Evolutionary conservation across 352 stramenopile genomes (phyloP).

Genomic region (Pythium chondricola): DNA sequence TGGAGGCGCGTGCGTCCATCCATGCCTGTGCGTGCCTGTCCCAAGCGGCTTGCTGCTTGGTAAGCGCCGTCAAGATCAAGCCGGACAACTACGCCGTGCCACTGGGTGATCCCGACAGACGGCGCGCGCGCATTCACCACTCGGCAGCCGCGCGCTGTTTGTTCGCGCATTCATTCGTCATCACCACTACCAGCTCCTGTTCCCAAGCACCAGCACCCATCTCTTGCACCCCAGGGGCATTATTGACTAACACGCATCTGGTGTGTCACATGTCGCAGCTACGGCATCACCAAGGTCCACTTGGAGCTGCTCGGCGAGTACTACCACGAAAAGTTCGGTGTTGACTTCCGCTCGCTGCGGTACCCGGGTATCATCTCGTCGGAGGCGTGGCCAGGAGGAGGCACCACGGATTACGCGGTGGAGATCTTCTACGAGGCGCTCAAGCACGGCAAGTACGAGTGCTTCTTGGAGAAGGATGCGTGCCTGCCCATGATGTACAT

Average conservation of each 20-base stretch:
- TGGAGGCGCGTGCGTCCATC: not conserved
- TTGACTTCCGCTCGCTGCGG: conserved; percentile 89
- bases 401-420: conserved; percentile 89
- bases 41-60: too few relatives aligned
- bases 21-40: not conserved
- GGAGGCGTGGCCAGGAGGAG: conserved; percentile 76
- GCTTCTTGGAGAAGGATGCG: conserved; percentile 74
- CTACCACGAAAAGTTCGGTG: conserved; percentile 88
- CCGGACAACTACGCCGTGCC: not conserved
- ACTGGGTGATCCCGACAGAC: not conserved
- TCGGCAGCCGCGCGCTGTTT: not conserved
- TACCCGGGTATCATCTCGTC: conserved; percentile 90
- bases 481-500: conserved; percentile 94
- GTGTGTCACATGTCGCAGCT: conserved; percentile 16
- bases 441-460: conserved; percentile 84
- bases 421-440: conserved; percentile 93
- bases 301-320: conserved; percentile 89
- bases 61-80: conserved; percentile 1
- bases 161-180: conserved; percentile 14
- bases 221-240: conserved; percentile 1
- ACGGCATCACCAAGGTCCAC: conserved; percentile 91
- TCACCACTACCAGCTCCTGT: conserved; percentile 6
- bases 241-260: conserved; percentile 1
- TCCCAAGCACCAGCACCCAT: not conserved
- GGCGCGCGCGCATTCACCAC: not conserved